Evolutionary conservation across 768 basidiomycete species (phyloP).

Genomic region (Roridomyces roridus): DNA sequence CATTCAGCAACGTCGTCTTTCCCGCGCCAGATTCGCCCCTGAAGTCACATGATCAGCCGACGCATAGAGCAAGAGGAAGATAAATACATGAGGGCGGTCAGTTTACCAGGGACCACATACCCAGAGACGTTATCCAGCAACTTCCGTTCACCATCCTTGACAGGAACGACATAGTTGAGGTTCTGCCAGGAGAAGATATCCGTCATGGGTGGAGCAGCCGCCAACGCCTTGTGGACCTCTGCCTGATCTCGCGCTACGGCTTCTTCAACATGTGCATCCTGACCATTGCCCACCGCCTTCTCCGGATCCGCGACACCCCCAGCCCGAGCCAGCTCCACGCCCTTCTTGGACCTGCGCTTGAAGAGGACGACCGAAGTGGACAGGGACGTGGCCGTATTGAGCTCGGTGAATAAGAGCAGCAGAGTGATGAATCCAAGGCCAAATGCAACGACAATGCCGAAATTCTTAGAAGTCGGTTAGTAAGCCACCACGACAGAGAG

Average conservation of each 20-base stretch:
- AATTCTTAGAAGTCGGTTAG: slow-evolving; percentile 48
- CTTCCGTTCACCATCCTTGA: slow-evolving; percentile 49
- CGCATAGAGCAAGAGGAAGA: slow-evolving; percentile 39
- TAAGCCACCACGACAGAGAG: neutral
- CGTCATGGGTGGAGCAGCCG: slow-evolving; percentile 42
- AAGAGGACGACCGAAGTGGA: slow-evolving; percentile 60
- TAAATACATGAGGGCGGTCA: slow-evolving; percentile 81
- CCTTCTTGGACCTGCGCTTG: slow-evolving; percentile 58
- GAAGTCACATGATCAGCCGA: slow-evolving; percentile 46
- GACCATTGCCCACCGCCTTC: slow-evolving; percentile 21
- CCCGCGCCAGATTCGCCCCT: slow-evolving; percentile 15
- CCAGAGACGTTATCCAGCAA: slow-evolving; percentile 80
- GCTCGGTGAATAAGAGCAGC: slow-evolving; percentile 67
- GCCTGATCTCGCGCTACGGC: neutral
- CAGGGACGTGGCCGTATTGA: slow-evolving; percentile 46
- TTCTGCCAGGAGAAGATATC: slow-evolving; percentile 85
- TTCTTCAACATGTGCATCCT: neutral
- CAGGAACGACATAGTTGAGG: slow-evolving; percentile 68
- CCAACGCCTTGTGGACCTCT: slow-evolving; percentile 34
- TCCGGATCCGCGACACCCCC: slow-evolving; percentile 30
- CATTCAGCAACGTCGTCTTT: slow-evolving; percentile 66
- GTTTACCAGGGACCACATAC: slow-evolving; percentile 80
- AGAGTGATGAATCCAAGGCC: slow-evolving; percentile 57
- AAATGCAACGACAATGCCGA: slow-evolving; percentile 75
- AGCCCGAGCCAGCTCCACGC: slow-evolving; percentile 1